Percentiles rank a stretch among this genome's conserved stretches.
Conservation (phyloP, 176 grass and related monocot genomes). For the Alloteropsis semialata region DNA sequence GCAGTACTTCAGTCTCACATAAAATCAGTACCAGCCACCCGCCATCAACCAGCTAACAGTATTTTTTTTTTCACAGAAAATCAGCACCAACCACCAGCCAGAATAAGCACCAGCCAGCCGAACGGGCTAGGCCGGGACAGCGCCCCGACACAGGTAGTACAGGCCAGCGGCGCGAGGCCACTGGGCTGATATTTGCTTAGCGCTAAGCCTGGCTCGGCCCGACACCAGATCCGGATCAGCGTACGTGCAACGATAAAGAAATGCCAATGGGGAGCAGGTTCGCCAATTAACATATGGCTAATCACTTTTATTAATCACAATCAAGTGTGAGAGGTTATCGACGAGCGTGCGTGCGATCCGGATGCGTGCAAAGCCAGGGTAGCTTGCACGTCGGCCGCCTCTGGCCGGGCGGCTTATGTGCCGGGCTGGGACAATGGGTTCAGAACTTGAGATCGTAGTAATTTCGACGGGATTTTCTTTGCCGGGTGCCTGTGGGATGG, state of each 20-base stretch:
- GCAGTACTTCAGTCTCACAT: too few relatives aligned
- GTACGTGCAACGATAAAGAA: conserved; percentile 37
- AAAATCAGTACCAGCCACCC: too few relatives aligned
- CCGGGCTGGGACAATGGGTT: too few relatives aligned
- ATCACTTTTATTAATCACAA: background rate
- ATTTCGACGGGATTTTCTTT: too few relatives aligned
- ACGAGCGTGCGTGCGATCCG: conserved; percentile 23
- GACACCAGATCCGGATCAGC: conserved; percentile 33
- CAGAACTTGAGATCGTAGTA: too few relatives aligned
- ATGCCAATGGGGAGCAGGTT: background rate
- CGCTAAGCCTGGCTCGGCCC: background rate
- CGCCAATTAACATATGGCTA: background rate
- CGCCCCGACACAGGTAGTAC: conserved; percentile 11
- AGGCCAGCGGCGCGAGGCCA: background rate
- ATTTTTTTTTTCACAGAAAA: too few relatives aligned
- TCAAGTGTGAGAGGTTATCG: background rate
- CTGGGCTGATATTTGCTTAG: background rate
- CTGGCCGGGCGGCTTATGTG: too few relatives aligned
- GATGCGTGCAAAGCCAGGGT: background rate
- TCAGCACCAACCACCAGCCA: too few relatives aligned
- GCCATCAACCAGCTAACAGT: too few relatives aligned
- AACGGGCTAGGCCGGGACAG: conserved; percentile 37
- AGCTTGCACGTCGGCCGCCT: background rate
- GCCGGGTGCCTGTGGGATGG: too few relatives aligned
- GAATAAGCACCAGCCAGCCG: too few relatives aligned